phyloP scores from a whole-genome alignment of 2,329 filamentous ascomycete genomes.

The Colletotrichum neosansevieriae region DNA sequence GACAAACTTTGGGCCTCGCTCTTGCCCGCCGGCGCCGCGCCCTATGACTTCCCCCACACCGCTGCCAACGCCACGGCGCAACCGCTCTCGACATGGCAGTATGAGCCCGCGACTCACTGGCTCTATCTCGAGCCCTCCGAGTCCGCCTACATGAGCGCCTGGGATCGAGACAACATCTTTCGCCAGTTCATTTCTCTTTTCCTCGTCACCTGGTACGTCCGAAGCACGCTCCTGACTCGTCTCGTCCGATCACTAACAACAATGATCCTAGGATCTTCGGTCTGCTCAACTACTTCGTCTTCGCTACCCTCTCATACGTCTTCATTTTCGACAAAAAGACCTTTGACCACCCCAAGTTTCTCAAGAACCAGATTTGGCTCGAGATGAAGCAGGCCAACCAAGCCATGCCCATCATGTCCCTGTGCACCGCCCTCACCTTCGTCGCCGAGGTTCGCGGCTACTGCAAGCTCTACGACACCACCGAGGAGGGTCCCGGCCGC shows the following conservation, averaged over 20 bases:
- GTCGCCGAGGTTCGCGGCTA: slow-evolving; percentile 85
- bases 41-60: slow-evolving; percentile 63
- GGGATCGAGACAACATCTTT: slow-evolving; percentile 80
- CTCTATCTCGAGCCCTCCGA: slow-evolving; percentile 77
- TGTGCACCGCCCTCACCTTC: slow-evolving; percentile 86
- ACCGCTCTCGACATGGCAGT: slow-evolving; percentile 73
- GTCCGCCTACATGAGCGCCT: slow-evolving; percentile 83
- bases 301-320: slow-evolving; percentile 84
- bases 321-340: slow-evolving; percentile 94
- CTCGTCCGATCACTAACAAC: slow-evolving; percentile 16
- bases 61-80: slow-evolving; percentile 67
- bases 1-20: slow-evolving; percentile 82
- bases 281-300: slow-evolving; percentile 84
- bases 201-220: slow-evolving; percentile 83
- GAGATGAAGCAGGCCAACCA: slow-evolving; percentile 85
- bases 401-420: slow-evolving; percentile 84
- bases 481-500: slow-evolving; percentile 77
- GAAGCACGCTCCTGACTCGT: not conserved
- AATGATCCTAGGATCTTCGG: slow-evolving; percentile 79
- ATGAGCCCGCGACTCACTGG: slow-evolving; percentile 78
- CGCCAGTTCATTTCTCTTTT: slow-evolving; percentile 83
- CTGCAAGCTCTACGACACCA: slow-evolving; percentile 87
- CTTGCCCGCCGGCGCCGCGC: slow-evolving; percentile 70
- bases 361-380: slow-evolving; percentile 90
- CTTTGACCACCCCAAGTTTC: slow-evolving; percentile 90